Conservation (phyloP, 352 stramenopile genomes). For the Globisporangium nunn region DNA sequence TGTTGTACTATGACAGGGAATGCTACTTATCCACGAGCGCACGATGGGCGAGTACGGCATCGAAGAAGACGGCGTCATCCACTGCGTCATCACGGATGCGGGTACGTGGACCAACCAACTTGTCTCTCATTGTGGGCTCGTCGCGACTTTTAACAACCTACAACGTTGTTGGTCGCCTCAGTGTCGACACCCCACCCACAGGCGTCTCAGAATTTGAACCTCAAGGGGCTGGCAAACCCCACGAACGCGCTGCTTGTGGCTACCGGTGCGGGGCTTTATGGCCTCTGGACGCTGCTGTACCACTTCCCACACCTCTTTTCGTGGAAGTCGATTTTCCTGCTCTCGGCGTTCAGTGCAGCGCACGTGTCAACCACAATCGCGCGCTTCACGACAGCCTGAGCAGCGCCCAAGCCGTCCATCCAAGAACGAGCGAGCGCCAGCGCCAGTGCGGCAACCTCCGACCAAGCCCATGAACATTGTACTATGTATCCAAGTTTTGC, state of each 20-base stretch:
- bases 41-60: conserved; percentile 77
- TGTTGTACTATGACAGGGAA: conserved; percentile 23
- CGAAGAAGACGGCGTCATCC: conserved; percentile 66
- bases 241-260: conserved; percentile 51
- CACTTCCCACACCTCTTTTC: conserved; percentile 73
- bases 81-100: conserved; percentile 64
- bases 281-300: conserved; percentile 74
- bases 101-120: conserved; percentile 26
- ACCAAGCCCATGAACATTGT: not conserved
- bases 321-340: conserved; percentile 67
- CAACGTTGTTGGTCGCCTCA: conserved; percentile 8
- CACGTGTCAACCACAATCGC: conserved; percentile 57
- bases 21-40: conserved; percentile 54
- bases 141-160: not conserved
- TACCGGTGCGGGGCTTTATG: conserved; percentile 61
- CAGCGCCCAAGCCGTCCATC: not conserved
- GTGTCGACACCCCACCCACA: conserved; percentile 34
- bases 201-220: conserved; percentile 25
- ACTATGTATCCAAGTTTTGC: not conserved
- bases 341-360: conserved; percentile 47
- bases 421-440: not conserved
- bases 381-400: conserved; percentile 23
- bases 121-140: not conserved
- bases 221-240: conserved; percentile 52
- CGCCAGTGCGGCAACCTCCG: not conserved